Evolutionary conservation across 2,329 filamentous ascomycete genomes (phyloP).

Genomic region (Rutstroemia sp.): DNA sequence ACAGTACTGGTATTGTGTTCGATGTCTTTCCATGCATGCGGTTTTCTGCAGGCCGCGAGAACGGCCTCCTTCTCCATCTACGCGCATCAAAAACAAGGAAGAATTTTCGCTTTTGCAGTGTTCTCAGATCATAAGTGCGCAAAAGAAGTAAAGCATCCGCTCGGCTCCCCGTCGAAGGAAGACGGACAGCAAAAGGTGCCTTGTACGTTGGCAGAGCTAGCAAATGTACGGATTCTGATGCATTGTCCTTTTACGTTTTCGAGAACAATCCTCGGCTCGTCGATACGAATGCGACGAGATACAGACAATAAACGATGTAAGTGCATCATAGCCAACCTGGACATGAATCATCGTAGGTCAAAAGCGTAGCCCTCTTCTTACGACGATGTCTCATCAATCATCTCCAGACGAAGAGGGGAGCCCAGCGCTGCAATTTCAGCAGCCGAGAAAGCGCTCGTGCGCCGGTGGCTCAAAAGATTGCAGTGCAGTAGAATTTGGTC

Average conservation of each 20-base stretch:
- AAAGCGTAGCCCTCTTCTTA: neutral
- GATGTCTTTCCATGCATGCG: neutral
- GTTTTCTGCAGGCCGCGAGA: neutral
- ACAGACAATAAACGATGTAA: neutral
- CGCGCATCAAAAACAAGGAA: neutral
- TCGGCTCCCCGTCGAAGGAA: neutral
- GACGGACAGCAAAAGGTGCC: neutral
- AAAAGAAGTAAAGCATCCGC: neutral
- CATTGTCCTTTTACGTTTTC: neutral
- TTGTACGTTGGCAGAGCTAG: too few relatives aligned
- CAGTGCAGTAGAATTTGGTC: neutral
- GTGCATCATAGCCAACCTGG: neutral
- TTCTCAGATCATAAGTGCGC: neutral
- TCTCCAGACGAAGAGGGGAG: neutral
- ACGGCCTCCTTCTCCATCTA: neutral
- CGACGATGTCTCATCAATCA: neutral
- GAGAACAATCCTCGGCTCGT: neutral
- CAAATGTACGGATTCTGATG: too few relatives aligned
- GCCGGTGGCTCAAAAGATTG: slow-evolving; percentile 6
- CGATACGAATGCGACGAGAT: neutral
- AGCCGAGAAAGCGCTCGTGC: neutral
- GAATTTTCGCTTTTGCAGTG: neutral
- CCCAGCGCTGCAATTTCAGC: neutral
- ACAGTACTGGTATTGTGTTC: neutral
- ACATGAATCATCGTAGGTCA: neutral